These are phyloP conservation scores for Beauveria caledonica DNA, from an alignment of 2,329 filamentous ascomycete genomes.

Conservation along the genomic window DNA sequence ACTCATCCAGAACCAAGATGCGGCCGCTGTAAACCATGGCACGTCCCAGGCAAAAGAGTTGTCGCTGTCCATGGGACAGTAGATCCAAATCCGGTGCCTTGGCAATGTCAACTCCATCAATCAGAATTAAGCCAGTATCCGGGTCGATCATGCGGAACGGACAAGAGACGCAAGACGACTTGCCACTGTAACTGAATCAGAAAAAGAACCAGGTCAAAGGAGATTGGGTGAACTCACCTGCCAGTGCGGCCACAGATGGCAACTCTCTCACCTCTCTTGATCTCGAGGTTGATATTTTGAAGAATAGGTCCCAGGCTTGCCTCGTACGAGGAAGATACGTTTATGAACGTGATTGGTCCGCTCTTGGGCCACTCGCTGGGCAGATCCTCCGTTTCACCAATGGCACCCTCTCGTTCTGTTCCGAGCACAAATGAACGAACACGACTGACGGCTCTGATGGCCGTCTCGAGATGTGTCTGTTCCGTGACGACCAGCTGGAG, in stretches of 20 bases:
- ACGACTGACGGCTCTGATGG: constrained; percentile 20
- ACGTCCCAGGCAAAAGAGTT: constrained; percentile 33
- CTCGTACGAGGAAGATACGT: constrained; percentile 24
- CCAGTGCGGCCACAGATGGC: constrained; percentile 38
- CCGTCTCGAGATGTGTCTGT: constrained; percentile 24
- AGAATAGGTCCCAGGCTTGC: constrained; percentile 19
- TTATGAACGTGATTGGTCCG: constrained; percentile 20
- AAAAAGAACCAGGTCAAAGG: background rate
- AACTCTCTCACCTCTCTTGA: constrained; percentile 28
- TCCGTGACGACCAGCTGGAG: constrained; percentile 25
- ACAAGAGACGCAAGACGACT: constrained; percentile 30
- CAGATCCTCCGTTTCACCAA: constrained; percentile 14
- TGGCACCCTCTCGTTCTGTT: constrained; percentile 17
- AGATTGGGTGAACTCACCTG: constrained; percentile 16
- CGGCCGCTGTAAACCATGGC: constrained; percentile 27
- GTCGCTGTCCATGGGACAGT: constrained; percentile 35
- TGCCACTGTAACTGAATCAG: constrained; percentile 21
- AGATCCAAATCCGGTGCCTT: constrained; percentile 18
- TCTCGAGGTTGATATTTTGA: constrained; percentile 21
- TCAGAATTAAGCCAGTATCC: constrained; percentile 31
- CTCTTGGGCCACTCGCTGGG: constrained; percentile 20
- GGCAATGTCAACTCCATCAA: constrained; percentile 35
- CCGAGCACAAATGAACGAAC: constrained; percentile 20
- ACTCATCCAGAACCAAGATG: constrained; percentile 32
- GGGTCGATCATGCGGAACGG: constrained; percentile 40